phyloP scores from a whole-genome alignment of 108 stramenopile species.

The Schizochytrium sp. region DNA sequence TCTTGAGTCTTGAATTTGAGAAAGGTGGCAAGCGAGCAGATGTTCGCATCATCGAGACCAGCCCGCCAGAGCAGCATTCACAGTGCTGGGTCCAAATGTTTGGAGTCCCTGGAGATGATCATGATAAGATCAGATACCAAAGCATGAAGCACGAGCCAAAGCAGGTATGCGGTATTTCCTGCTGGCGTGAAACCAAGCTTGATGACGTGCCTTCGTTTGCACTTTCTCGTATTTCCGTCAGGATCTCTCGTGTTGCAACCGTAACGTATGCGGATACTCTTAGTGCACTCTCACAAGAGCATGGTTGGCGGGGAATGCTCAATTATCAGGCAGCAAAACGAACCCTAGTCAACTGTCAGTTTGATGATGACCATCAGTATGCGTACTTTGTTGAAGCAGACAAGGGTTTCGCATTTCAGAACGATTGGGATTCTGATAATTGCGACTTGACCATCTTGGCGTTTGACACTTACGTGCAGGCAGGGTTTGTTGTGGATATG shows the following conservation, averaged over 20 bases:
- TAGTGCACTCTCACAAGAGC: constrained; percentile 6
- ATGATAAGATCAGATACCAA: constrained; percentile 15
- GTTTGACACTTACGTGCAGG: not conserved
- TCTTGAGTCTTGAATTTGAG: not conserved
- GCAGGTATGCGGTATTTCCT: not conserved
- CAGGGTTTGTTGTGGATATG: constrained; percentile 36
- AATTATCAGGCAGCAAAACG: constrained; percentile 5
- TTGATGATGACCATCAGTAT: constrained; percentile 24
- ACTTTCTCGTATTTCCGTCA: constrained; percentile 11
- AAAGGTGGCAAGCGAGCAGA: constrained; percentile 41
- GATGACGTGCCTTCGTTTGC: constrained; percentile 30
- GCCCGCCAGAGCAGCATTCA: not conserved
- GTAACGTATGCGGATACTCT: not conserved
- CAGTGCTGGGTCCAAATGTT: constrained; percentile 40
- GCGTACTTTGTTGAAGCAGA: constrained; percentile 2
- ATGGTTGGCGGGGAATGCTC: constrained; percentile 45
- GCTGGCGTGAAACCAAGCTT: constrained; percentile 33
- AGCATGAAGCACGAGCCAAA: not conserved
- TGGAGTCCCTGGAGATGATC: not conserved
- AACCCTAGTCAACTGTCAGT: constrained; percentile 6
- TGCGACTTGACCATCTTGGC: not conserved
- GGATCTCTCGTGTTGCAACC: not conserved
- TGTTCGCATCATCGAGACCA: not conserved
- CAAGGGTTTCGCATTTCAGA: constrained; percentile 27
- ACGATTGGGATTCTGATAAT: constrained; percentile 34